phyloP scores from a whole-genome alignment of 2,329 filamentous ascomycete genomes.

The Colletotrichum aenigma region DNA sequence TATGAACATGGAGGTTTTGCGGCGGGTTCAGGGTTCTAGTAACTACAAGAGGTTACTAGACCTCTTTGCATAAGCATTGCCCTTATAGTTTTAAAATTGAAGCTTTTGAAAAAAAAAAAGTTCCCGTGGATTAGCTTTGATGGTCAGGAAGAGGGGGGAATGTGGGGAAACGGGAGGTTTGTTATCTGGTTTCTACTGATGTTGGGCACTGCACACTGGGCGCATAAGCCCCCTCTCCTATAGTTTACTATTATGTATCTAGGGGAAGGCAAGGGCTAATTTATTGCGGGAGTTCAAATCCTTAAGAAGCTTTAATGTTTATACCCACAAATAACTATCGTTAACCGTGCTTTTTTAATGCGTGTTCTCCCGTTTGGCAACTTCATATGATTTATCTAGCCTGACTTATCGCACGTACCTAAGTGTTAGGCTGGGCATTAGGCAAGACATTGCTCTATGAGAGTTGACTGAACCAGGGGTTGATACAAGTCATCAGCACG shows the following conservation, averaged over 20 bases:
- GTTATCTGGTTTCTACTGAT: not conserved
- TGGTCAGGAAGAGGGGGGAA: not conserved
- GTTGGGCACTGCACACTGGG: not conserved
- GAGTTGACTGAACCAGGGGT: rapidly evolving
- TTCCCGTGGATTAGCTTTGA: not conserved
- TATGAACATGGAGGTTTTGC: not conserved
- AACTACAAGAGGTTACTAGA: not conserved
- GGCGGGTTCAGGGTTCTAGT: not conserved
- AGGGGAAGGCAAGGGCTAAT: not conserved
- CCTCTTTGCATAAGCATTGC: not conserved
- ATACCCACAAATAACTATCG: not conserved
- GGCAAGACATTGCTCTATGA: too few species aligned
- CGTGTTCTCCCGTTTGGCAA: rapidly evolving
- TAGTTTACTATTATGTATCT: not conserved
- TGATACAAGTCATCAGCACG: rapidly evolving
- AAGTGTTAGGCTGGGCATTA: rapidly evolving
- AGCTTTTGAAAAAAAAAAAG: not conserved
- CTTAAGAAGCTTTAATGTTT: not conserved
- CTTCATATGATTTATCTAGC: too few species aligned
- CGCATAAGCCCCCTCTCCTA: not conserved
- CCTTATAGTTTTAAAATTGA: not conserved
- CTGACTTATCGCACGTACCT: too few species aligned
- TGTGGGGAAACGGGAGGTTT: not conserved
- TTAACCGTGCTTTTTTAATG: not conserved
- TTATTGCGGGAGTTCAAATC: not conserved